Evolutionary conservation across 305 asterid species (phyloP).

Genomic region (Fraxinus latifolia): DNA sequence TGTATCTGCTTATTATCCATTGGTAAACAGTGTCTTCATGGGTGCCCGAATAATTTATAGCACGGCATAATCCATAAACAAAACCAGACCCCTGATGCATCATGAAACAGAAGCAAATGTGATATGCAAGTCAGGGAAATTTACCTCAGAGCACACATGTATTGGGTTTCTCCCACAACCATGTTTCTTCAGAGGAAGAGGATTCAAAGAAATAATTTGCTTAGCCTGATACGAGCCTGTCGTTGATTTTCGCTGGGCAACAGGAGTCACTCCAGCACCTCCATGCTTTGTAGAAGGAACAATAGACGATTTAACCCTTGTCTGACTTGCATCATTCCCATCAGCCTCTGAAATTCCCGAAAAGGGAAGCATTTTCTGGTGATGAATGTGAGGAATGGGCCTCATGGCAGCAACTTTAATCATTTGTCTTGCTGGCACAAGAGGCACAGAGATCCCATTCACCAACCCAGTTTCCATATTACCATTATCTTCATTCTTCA

Average conservation of each 20-base stretch:
- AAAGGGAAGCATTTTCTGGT: conserved; percentile 96
- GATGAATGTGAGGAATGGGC: conserved; percentile 91
- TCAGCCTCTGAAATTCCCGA: conserved; percentile 51
- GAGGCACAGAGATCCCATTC: conserved; percentile 46
- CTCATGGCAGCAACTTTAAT: conserved; percentile 74
- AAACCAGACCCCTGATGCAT: not conserved
- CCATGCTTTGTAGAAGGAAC: conserved; percentile 59
- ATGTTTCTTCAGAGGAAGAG: conserved; percentile 93
- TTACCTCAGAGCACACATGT: conserved; percentile 93
- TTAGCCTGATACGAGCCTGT: conserved; percentile 74
- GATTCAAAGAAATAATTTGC: conserved; percentile 85
- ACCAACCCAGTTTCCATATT: conserved; percentile 27
- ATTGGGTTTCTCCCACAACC: conserved; percentile 89
- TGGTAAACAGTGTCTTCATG: not conserved
- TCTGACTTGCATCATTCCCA: conserved; percentile 51
- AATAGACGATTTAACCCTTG: conserved; percentile 52
- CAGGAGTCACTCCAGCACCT: conserved; percentile 49
- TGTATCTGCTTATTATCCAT: not conserved
- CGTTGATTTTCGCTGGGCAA: conserved; percentile 58
- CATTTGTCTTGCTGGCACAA: conserved; percentile 43
- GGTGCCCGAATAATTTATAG: not conserved
- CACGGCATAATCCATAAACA: not conserved
- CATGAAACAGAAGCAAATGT: not conserved
- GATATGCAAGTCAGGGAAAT: conserved; percentile 11
- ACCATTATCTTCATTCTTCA: conserved; percentile 45